phyloP scores from a whole-genome alignment of 1,284 basidiomycete genomes.

The Sanguinoderma infundibulare region DNA sequence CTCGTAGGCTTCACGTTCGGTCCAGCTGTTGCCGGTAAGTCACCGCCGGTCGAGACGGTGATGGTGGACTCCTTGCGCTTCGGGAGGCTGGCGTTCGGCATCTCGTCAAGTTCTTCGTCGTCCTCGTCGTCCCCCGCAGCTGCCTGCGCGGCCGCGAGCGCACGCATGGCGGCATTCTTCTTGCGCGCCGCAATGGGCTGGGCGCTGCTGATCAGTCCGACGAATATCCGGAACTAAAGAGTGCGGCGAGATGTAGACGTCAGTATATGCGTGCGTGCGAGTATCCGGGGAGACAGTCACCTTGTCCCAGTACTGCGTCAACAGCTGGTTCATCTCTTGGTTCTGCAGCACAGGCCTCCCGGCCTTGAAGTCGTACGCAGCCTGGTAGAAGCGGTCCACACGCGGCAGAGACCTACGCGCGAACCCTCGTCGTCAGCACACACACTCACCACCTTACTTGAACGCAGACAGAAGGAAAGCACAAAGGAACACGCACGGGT shows the following conservation, averaged over 20 bases:
- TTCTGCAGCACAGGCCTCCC: constrained; percentile 50
- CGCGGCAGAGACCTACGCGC: constrained; percentile 42
- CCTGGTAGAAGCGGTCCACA: constrained; percentile 59
- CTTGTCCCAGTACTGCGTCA: constrained; percentile 64
- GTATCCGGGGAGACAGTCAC: constrained; percentile 37
- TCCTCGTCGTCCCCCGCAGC: constrained; percentile 24
- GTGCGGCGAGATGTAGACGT: not conserved
- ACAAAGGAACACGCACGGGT: constrained; percentile 47
- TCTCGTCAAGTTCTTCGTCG: constrained; percentile 22
- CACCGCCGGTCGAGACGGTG: constrained; percentile 2
- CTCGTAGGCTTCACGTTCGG: not conserved
- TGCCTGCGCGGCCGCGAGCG: constrained; percentile 5
- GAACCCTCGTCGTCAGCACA: not conserved
- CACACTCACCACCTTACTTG: not conserved
- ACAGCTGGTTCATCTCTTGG: constrained; percentile 47
- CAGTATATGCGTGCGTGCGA: not conserved
- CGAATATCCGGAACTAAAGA: constrained; percentile 54
- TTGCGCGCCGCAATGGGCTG: constrained; percentile 35
- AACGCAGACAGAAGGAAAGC: not conserved
- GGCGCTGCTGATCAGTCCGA: constrained; percentile 49
- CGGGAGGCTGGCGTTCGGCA: constrained; percentile 12
- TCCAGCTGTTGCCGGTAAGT: not conserved
- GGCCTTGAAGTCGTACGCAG: constrained; percentile 58
- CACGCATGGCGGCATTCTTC: constrained; percentile 27
- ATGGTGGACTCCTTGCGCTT: constrained; percentile 18